Base-by-base conservation (phyloP, 129 eudicot genomes). In the Scalesia atractyloides region DNA sequence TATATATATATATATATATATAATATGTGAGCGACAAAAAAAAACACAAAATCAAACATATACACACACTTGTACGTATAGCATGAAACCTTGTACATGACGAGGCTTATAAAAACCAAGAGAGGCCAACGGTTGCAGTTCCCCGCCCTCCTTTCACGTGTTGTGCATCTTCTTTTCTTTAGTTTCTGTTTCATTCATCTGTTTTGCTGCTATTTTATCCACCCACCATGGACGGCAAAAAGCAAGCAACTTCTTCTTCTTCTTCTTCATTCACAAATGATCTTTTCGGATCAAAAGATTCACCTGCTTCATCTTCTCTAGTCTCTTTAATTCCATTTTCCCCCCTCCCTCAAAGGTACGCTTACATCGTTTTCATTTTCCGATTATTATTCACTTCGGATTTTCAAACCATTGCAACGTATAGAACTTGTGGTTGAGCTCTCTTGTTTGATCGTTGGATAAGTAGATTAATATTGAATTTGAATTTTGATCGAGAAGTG, bases 241-340 rank as follows among this genome's bases (percentile, higher is more conserved):
- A 84, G 52, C 63, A 78, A 64, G 15, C 73, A 13, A 68, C 56
- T n/a, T 72, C 80, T 36, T 64, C 82, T 0, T 71, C 34, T 30
- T 30, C 76, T 30, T 30, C 79, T 33, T 87, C 93, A 22, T 81
- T 82, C 19, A 78, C 85, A 48, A 66, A 85, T 80, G 89, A 87
- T 14, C 93, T 87, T 57, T 84, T 87, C 54, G 89, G 89, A 57
- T 80, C 87, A 2, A 87, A 76, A 76, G 84, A 82, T 4, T 79
- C 84, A 9, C 61, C 59, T 6, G 39, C 78, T 15, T 46, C 87
- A 13, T 39, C 81, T 14, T 79, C 50, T 76, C 93, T 47, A 79
- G 85, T 60, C 73, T 84, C 73, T 87, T 87, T 39, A 73, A 73
- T 36, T 84, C 89, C 9, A 81, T 87, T 48, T 87, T 87, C 69